phyloP scores from a whole-genome alignment of 768 basidiomycete genomes.

The Amanita exitialis region DNA sequence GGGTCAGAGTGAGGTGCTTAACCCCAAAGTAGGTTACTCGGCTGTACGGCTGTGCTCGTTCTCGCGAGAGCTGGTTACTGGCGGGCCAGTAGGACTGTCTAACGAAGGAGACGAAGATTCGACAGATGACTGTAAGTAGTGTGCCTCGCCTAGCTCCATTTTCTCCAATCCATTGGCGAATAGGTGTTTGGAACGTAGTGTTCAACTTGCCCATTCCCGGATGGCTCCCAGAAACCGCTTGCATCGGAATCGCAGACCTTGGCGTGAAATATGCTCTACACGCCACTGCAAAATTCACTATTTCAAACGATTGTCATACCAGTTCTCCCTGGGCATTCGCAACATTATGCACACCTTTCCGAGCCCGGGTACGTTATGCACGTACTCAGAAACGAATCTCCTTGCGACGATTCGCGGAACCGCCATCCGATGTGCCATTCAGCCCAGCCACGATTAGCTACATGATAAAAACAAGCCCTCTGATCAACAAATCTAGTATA shows the following conservation, averaged over 20 bases:
- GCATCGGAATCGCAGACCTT: conserved; percentile 37
- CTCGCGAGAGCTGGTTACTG: conserved; percentile 49
- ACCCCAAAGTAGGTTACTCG: conserved; percentile 55
- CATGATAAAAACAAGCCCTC: conserved; percentile 28
- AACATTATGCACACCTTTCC: conserved; percentile 47
- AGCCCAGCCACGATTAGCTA: conserved; percentile 29
- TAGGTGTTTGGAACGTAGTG: conserved; percentile 59
- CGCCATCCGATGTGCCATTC: conserved; percentile 23
- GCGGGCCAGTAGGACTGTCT: conserved; percentile 46
- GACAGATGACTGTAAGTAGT: conserved; percentile 36
- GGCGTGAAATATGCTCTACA: conserved; percentile 60
- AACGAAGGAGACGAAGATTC: conserved; percentile 56
- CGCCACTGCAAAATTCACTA: conserved; percentile 52
- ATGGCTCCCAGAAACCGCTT: conserved; percentile 68
- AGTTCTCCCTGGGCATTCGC: conserved; percentile 33
- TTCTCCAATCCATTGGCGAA: conserved; percentile 2
- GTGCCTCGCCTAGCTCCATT: background rate
- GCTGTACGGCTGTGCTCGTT: conserved; percentile 58
- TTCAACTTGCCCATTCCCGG: conserved; percentile 85
- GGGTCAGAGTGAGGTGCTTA: conserved; percentile 72
- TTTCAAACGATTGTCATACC: conserved; percentile 27
- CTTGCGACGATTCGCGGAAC: conserved; percentile 44
- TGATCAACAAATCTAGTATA: conserved; percentile 21
- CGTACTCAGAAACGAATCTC: conserved; percentile 32
- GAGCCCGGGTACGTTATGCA: conserved; percentile 30